Base-by-base conservation (phyloP, 108 stramenopile species). In the Schizochytrium sp. region DNA sequence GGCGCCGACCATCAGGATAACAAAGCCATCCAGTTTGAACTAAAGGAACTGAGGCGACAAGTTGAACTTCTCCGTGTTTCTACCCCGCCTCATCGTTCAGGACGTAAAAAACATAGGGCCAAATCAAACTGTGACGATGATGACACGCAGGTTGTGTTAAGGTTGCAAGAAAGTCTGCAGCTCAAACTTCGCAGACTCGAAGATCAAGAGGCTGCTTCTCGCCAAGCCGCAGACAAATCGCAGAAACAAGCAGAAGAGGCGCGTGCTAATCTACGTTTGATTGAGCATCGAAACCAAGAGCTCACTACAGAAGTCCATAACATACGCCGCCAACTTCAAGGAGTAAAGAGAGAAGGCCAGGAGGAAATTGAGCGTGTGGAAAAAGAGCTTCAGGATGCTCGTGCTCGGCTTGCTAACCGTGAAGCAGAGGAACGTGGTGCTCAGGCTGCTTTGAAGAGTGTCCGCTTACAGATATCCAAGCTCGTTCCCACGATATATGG, bases 401-500 rank as follows among this genome's bases (percentile, higher is more conserved):
- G 64, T 44, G 64, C 8, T 2, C 40, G 44, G 28, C 64, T 69
- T 15, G 1, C 64, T 7, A 44, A 38, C 10, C 64, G 64, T 7
- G 64, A 69, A 44, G 64, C 64, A 38, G 64, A 69, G 15, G 64
- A 69, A 44, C 64, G 64, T 8, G 64, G 64, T 28, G 64, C 64
- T 7, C 64, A 69, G 64, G 64, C 64, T 38, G 64, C 64, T 38
- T 44, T 69, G 12, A 38, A 69, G 28, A 3, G 64, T 69, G 64
- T 69, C 42, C 64, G 64, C 28, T 15, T 69, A 7, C 64, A 69
- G 28, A 69, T 69, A 8, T 38, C 64, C 1, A 69, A 69, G 28
- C 64, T 69, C 64, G 44, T 69, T 44, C 64, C 64, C 1, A 44
- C 64, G 19, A n/a, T 60, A 17, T n/a, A 60, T 60, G 2, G 1